Evolutionary conservation across 2,329 filamentous ascomycete genomes (phyloP), one percentile per base, ranked within the genome.

Genomic region (Neophaeococcomyces aloes): DNA sequence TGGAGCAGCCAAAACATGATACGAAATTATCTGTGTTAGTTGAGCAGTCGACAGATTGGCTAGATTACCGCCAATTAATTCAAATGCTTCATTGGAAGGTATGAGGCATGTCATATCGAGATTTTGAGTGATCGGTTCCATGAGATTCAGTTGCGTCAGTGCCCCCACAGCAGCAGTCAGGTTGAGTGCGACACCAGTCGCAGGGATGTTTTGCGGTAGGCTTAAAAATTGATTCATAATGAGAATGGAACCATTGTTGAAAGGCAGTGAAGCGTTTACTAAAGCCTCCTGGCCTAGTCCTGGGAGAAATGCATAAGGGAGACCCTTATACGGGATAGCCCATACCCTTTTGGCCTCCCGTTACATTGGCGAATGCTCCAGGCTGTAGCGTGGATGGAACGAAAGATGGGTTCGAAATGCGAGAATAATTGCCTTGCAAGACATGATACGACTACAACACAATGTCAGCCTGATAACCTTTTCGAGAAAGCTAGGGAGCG

Each of bases 61-160:
- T 3, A 78, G 53, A 27, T 70, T 62, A 44, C 68, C 75, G 42
- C 72, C 75, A 37, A 83, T 74, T 19, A 63, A 59, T 27, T 70
- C 63, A 63, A 83, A 78, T 7, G 79, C 79, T 2, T 63, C 65
- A 57, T 82, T 79, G 56, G 63, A 69, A 2, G 80, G 79, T 1
- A 74, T 76, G 52, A 84, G 82, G 48, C 83, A 67, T 43, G 80
- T 83, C 29, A 83, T 51, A 54, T 78, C 69, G 5, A 54, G 52
- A 2, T 61, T 21, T 8, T 18, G 11, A 31, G 52, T 48, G 15
- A 53, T 11, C 10, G 45, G 33, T n/a, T 48, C 34, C 3, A 29
- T 44, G 14, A 61, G 23, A 63, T 36, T 62, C 4, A 66, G 61
- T 1, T 59, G 56, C 29, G 58, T 59, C 23, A 78, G 59, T 5